Base-by-base conservation (phyloP, 208 protist species). In the Acanthamoeba castellanii region DNA sequence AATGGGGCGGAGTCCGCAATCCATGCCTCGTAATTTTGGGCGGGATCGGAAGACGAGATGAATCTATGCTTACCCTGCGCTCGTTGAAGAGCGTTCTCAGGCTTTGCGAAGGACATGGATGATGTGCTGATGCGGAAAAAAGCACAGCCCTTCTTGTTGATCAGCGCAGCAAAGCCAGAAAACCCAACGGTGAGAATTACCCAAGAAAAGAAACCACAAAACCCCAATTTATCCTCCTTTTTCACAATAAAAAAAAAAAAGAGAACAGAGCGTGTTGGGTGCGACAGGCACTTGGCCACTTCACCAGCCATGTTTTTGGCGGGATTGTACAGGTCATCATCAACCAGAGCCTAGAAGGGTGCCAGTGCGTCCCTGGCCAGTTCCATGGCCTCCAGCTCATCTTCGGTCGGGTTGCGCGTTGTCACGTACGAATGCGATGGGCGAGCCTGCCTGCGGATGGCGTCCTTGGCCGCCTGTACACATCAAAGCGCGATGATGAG, bases 61-160 rank as follows among this genome's bases (percentile, higher is more conserved):
- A 84, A 78, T 42, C 61, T 50, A 59, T 50, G 47, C 47, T 66
- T 59, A 95, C 92, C 92, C 45, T 95, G 92, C 27, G 92, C 92
- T 95, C 92, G 92, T 72, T 95, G 50, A 14, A 95, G 81, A 72
- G 81, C 92, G 47, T 85, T 95, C 45, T 95, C 92, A 14, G 92
- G 92, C 52, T 95, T 95, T 34, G 66, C 89, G 61, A 93, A 93
- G 30, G 61, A 72, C 84, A 72, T 66, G 47, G 37, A 32, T 84
- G 42, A 57, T 32, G 45, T 87, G 78, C 45, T 61, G 27, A 30
- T 87, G 78, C 78, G 52, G 78, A 57, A 55, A 55, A 37, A 42
- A 8, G 47, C 45, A 61, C 37, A 30, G 74, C 25, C 37, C 8
- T 6, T 14, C 37, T 42, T 47, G 74, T 82, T 7, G 74, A 82